Conservation (phyloP, 208 protist species). For the Leishmania tropica region DNA sequence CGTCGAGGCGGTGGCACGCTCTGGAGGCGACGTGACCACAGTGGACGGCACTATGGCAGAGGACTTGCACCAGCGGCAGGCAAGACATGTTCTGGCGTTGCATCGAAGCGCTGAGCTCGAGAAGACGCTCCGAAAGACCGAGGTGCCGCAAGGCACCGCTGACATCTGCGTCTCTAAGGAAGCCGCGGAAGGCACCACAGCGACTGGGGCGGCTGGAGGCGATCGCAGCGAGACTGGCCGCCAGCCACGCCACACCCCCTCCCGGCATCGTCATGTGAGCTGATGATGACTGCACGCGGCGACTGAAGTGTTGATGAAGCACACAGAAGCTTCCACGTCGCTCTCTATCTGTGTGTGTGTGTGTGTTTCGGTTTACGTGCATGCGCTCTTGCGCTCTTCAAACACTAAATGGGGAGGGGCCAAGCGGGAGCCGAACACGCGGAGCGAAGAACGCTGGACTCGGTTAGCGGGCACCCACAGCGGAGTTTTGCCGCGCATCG, state of each 20-base stretch:
- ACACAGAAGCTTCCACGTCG: neutral
- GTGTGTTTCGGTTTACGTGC: neutral
- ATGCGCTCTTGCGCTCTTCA: neutral
- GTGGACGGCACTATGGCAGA: slow-evolving; percentile 71
- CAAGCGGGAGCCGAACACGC: too few species aligned
- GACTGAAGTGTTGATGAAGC: neutral
- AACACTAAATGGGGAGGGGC: neutral
- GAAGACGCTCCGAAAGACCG: neutral
- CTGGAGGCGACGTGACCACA: slow-evolving; percentile 37
- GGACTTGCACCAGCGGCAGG: slow-evolving; percentile 69
- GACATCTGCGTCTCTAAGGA: neutral
- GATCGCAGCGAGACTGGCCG: neutral
- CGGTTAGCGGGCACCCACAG: too few species aligned
- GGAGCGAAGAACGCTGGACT: neutral
- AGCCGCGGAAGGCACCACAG: neutral
- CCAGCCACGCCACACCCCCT: slow-evolving; percentile 19
- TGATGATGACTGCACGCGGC: neutral
- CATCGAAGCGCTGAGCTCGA: slow-evolving; percentile 37
- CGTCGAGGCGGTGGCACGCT: slow-evolving; percentile 32
- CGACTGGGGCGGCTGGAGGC: neutral
- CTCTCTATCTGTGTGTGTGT: neutral
- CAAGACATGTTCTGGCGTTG: slow-evolving; percentile 36
- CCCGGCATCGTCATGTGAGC: slow-evolving; percentile 14
- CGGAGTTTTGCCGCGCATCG: neutral
- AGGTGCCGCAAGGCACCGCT: neutral